Conservation (phyloP, 2,329 filamentous ascomycete genomes). For the Ascochyta clinopodiicola region DNA sequence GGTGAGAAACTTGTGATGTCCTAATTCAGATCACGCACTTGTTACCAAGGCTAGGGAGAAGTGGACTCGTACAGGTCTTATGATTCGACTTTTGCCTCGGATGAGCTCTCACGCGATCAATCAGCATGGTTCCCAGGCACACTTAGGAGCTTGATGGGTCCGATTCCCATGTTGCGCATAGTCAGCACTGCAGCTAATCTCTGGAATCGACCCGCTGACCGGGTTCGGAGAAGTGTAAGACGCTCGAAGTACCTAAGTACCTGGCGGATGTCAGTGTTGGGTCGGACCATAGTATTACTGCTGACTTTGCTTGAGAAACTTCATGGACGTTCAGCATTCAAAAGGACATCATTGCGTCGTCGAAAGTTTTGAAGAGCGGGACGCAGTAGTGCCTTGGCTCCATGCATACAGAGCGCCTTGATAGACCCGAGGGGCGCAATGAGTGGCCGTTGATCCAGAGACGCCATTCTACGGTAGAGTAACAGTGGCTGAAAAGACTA, state of each 20-base stretch:
- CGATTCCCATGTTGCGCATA: neutral
- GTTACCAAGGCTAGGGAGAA: conserved; percentile 20
- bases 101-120: conserved; percentile 7
- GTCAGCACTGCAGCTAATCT: conserved; percentile 1
- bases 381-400: neutral
- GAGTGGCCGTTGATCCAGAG: conserved; percentile 18
- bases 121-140: neutral
- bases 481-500: conserved; percentile 38
- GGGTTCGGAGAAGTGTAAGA: conserved; percentile 22
- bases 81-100: conserved; percentile 1
- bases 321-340: neutral
- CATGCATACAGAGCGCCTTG: neutral
- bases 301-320: neutral
- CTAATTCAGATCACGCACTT: conserved; percentile 20
- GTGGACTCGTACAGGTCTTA: conserved; percentile 15
- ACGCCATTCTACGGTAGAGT: conserved; percentile 28
- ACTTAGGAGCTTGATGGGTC: neutral
- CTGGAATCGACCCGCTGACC: conserved; percentile 22
- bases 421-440: conserved; percentile 4
- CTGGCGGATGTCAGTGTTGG: conserved; percentile 6
- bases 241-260: conserved; percentile 27
- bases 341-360: neutral
- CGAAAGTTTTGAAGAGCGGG: neutral
- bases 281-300: conserved; percentile 5
- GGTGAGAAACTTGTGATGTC: neutral